Percentiles rank a stretch among this genome's conserved stretches.
These are phyloP conservation scores for Mortierella sp. DNA, from an alignment of 371 early-diverging fungal genomes.

Conservation along the genomic window DNA sequence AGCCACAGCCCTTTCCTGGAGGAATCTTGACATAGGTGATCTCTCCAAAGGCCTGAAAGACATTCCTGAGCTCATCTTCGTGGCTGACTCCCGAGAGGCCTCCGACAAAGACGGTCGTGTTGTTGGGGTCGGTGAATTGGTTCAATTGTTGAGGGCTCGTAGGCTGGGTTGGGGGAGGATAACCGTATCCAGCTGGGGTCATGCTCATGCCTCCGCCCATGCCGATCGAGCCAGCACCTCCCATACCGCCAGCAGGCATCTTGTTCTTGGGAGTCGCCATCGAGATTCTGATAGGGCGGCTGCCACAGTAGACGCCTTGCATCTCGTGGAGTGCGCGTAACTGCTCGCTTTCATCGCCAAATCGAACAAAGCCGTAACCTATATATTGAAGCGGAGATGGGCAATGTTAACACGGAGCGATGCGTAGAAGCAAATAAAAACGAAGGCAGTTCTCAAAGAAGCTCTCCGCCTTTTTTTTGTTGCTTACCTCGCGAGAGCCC, in stretches of 20 bases:
- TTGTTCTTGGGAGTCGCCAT: conserved; percentile 86
- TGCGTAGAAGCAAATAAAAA: neutral
- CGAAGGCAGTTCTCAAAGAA: neutral
- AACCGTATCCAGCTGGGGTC: conserved; percentile 56
- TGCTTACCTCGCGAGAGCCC: conserved; percentile 71
- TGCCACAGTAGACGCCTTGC: conserved; percentile 81
- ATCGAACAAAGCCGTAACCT: conserved; percentile 91
- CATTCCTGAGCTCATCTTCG: conserved; percentile 85
- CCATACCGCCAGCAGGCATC: conserved; percentile 23
- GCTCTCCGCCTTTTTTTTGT: neutral
- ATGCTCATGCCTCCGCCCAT: conserved; percentile 35
- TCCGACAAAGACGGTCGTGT: conserved; percentile 97
- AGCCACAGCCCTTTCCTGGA: conserved; percentile 94
- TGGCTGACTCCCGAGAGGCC: conserved; percentile 83
- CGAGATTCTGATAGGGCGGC: conserved; percentile 88
- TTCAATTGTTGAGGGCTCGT: conserved; percentile 41
- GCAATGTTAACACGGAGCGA: neutral
- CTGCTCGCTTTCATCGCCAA: conserved; percentile 79
- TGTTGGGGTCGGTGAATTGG: conserved; percentile 82
- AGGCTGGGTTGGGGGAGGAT: conserved; percentile 60
- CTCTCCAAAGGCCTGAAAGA: conserved; percentile 90
- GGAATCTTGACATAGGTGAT: conserved; percentile 94
- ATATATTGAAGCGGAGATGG: neutral
- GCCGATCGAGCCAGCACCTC: conserved; percentile 1
- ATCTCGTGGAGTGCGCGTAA: conserved; percentile 84